Evolutionary conservation across 148 eudicot genomes (phyloP).

Genomic region (Vaccinium macrocarpon): DNA sequence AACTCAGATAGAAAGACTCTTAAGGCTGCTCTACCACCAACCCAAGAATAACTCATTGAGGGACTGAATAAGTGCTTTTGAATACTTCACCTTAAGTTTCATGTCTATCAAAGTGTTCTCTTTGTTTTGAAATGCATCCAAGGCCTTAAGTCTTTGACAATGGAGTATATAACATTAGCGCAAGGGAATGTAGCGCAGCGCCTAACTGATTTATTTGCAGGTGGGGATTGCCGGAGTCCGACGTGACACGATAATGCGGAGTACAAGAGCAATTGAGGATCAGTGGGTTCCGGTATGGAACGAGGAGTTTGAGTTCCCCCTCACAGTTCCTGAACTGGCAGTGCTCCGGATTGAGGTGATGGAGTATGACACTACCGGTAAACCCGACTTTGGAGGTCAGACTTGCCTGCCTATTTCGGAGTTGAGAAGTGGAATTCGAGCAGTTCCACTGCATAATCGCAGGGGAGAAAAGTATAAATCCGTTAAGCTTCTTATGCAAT

Average conservation of each 20-base stretch:
- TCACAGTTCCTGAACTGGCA: conserved; percentile 59
- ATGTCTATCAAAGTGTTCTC: background rate
- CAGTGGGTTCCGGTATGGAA: conserved; percentile 67
- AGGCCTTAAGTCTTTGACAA: background rate
- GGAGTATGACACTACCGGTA: conserved; percentile 37
- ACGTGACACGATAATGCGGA: conserved; percentile 35
- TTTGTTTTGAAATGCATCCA: background rate
- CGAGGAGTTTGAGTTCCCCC: conserved; percentile 49
- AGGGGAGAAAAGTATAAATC: conserved; percentile 42
- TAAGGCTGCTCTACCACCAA: background rate
- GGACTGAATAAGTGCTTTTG: background rate
- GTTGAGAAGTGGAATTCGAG: conserved; percentile 48
- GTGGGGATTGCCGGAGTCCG: conserved; percentile 61
- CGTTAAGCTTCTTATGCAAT: conserved; percentile 48
- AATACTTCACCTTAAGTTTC: background rate
- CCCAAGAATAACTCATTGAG: background rate
- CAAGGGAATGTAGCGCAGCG: background rate
- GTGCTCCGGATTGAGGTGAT: conserved; percentile 49
- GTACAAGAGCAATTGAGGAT: conserved; percentile 44
- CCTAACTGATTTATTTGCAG: conserved; percentile 26
- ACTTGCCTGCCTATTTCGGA: conserved; percentile 62
- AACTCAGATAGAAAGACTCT: background rate
- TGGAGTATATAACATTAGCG: background rate
- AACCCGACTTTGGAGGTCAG: conserved; percentile 59
- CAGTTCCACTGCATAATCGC: conserved; percentile 45